Conservation (phyloP, 2,329 filamentous ascomycete genomes). For the Fusarium falciforme region DNA sequence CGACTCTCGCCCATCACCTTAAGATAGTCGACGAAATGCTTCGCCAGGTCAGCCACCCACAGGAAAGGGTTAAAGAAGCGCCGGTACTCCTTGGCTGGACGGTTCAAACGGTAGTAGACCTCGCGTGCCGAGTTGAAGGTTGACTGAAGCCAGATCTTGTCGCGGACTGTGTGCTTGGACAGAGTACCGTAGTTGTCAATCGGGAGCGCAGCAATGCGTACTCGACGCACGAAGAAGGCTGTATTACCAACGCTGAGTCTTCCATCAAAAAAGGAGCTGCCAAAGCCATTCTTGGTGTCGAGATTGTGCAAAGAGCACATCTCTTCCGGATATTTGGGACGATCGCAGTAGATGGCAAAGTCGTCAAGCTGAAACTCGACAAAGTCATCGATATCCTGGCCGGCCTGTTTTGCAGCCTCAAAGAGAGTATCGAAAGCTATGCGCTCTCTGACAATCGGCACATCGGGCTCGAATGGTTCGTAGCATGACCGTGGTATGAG, state of each 20-base stretch:
- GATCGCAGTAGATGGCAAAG: slow-evolving; percentile 68
- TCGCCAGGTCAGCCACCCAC: slow-evolving; percentile 78
- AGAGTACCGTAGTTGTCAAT: slow-evolving; percentile 73
- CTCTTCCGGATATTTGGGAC: slow-evolving; percentile 54
- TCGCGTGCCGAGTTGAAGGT: slow-evolving; percentile 49
- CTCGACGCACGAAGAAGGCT: slow-evolving; percentile 62
- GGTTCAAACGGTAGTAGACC: slow-evolving; percentile 73
- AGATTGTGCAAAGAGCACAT: slow-evolving; percentile 68
- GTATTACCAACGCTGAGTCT: slow-evolving; percentile 59
- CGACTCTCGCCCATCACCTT: slow-evolving; percentile 46
- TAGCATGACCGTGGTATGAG: slow-evolving; percentile 46
- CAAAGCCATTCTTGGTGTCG: slow-evolving; percentile 49
- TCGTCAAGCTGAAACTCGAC: slow-evolving; percentile 65
- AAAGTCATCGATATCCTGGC: slow-evolving; percentile 44
- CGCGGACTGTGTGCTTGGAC: slow-evolving; percentile 58
- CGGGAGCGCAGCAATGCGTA: slow-evolving; percentile 69
- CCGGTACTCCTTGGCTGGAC: slow-evolving; percentile 69
- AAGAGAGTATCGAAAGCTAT: slow-evolving; percentile 24
- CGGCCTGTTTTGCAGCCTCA: slow-evolving; percentile 14
- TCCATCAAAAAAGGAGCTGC: slow-evolving; percentile 69
- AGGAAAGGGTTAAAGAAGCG: slow-evolving; percentile 72
- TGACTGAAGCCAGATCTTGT: slow-evolving; percentile 74
- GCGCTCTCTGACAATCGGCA: slow-evolving; percentile 38
- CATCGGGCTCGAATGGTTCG: slow-evolving; percentile 46
- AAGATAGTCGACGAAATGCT: slow-evolving; percentile 78